Percentiles rank a stretch among this genome's conserved stretches.
phyloP scores from a whole-genome alignment of 2,329 filamentous ascomycete species.

The Talaromyces sp. region DNA sequence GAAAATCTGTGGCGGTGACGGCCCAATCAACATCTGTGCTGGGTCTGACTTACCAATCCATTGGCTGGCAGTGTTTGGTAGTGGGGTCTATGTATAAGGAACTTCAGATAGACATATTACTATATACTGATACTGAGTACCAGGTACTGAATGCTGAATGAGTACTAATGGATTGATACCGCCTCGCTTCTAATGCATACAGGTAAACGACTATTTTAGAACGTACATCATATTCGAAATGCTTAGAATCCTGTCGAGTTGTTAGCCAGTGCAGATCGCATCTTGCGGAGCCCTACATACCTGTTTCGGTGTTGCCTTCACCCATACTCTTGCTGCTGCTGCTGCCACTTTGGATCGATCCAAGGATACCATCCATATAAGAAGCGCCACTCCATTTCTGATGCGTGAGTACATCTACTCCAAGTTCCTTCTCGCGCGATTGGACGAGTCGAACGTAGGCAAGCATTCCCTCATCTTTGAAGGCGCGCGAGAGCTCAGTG shows the following conservation, averaged over 20 bases:
- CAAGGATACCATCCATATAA: conserved; percentile 85
- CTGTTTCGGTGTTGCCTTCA: conserved; percentile 79
- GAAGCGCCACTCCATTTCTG: conserved; percentile 72
- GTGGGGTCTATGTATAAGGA: too few species aligned
- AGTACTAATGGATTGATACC: not conserved
- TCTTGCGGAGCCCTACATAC: conserved; percentile 24
- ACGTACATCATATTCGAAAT: not conserved
- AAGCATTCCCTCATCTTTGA: conserved; percentile 91
- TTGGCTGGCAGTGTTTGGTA: not conserved
- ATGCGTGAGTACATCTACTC: conserved; percentile 89
- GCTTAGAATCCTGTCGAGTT: not conserved
- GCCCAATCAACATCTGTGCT: conserved; percentile 10
- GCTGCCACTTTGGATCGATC: conserved; percentile 86
- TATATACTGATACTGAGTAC: not conserved
- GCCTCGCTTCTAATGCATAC: conserved; percentile 5
- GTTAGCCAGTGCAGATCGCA: not conserved
- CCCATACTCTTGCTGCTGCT: conserved; percentile 91
- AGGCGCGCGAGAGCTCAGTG: conserved; percentile 72
- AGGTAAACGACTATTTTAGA: not conserved
- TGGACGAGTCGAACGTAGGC: conserved; percentile 96
- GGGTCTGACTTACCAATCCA: conserved; percentile 12
- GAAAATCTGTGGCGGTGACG: not conserved
- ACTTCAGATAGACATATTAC: not conserved
- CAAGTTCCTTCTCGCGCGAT: conserved; percentile 80
- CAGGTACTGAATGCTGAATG: not conserved